Conservation (phyloP, 495 filamentous ascomycete genomes). For the Podospora didyma region DNA sequence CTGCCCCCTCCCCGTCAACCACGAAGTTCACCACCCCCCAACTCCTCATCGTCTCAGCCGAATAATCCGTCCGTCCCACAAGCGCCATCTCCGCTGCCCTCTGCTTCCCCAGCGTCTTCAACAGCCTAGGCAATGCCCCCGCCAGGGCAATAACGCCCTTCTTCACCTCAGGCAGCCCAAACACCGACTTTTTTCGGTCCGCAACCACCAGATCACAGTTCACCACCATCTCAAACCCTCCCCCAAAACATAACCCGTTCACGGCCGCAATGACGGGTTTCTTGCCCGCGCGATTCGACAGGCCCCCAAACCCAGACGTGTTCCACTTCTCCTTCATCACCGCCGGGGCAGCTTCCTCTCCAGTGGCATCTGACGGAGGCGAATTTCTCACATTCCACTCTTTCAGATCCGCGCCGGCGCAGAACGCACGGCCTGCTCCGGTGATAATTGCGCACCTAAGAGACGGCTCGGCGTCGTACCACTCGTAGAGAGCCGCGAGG, state of each 20-base stretch:
- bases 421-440: slow-evolving; percentile 51
- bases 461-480: slow-evolving; percentile 54
- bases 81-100: slow-evolving; percentile 74
- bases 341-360: slow-evolving; percentile 29
- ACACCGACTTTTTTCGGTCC: slow-evolving; percentile 45
- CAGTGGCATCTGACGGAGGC: too few species aligned
- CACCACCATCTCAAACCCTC: slow-evolving; percentile 70
- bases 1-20: slow-evolving; percentile 41
- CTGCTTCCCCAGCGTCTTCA: slow-evolving; percentile 62
- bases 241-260: slow-evolving; percentile 71
- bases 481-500: slow-evolving; percentile 49
- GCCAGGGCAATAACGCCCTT: slow-evolving; percentile 70
- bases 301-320: slow-evolving; percentile 41
- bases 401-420: slow-evolving; percentile 55
- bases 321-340: slow-evolving; percentile 3
- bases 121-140: slow-evolving; percentile 69
- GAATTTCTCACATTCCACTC: slow-evolving; percentile 35
- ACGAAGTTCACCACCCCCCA: slow-evolving; percentile 79
- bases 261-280: slow-evolving; percentile 79
- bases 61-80: slow-evolving; percentile 55
- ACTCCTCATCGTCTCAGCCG: slow-evolving; percentile 56
- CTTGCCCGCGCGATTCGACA: slow-evolving; percentile 49
- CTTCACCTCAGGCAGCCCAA: slow-evolving; percentile 69
- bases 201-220: slow-evolving; percentile 76
- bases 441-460: slow-evolving; percentile 56